A percentile compares a stretch with the other conserved stretches of the same genome.
These are phyloP conservation scores for Saccharomyces paradoxus DNA, from an alignment of 805 yeast species.

Conservation along the genomic window DNA sequence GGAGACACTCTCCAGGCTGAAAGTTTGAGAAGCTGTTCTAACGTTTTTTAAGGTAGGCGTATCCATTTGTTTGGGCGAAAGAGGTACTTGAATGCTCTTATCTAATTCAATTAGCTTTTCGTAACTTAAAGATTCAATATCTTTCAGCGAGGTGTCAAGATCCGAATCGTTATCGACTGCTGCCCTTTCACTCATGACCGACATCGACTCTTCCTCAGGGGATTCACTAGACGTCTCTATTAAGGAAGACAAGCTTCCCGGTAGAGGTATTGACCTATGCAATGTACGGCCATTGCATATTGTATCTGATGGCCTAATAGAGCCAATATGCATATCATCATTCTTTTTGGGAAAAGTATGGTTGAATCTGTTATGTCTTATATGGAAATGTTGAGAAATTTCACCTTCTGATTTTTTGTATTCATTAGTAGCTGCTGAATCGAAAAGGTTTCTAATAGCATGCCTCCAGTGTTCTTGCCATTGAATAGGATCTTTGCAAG, in stretches of 20 bases:
- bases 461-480: conserved; percentile 25
- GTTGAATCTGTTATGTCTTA: not conserved
- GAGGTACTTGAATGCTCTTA: conserved; percentile 14
- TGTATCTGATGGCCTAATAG: not conserved
- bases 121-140: conserved; percentile 19
- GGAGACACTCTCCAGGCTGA: not conserved
- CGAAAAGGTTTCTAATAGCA: conserved; percentile 12
- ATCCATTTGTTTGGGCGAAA: conserved; percentile 11
- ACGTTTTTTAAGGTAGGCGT: conserved; percentile 5
- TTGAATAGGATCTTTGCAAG: conserved; percentile 16
- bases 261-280: conserved; percentile 20
- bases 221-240: not conserved
- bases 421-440: not conserved
- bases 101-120: conserved; percentile 22
- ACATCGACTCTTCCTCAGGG: not conserved
- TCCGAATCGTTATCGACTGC: not conserved
- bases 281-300: conserved; percentile 1
- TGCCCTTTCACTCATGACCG: not conserved
- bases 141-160: conserved; percentile 11
- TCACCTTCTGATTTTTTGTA: not conserved
- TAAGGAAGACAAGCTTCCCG: conserved; percentile 8
- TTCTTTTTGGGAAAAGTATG: not conserved
- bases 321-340: not conserved
- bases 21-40: conserved; percentile 13
- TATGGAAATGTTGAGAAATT: not conserved